Conservation (phyloP, 768 basidiomycete genomes). For the Cyclocybe cylindracea region DNA sequence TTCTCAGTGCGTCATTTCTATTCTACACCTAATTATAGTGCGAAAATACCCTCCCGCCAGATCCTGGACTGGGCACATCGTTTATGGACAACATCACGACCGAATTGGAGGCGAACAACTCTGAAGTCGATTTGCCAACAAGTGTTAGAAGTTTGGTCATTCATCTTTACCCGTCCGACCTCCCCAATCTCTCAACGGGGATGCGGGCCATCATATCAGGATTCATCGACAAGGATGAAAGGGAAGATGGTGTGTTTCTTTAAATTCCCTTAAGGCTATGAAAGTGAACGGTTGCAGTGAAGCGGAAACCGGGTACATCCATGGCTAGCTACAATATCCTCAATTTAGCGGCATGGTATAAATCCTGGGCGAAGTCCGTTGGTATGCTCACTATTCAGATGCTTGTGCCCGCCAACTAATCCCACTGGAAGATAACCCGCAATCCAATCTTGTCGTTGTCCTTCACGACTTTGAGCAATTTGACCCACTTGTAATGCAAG, state of each 20-base stretch:
- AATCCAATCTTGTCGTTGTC: constrained; percentile 53
- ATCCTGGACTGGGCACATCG: constrained; percentile 44
- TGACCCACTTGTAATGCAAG: constrained; percentile 61
- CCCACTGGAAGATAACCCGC: constrained; percentile 5
- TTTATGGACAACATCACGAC: constrained; percentile 47
- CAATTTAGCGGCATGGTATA: constrained; percentile 62
- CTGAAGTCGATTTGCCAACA: constrained; percentile 7
- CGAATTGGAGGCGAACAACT: constrained; percentile 30
- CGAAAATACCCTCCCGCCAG: constrained; percentile 22
- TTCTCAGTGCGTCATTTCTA: constrained; percentile 45
- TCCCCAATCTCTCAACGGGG: constrained; percentile 46
- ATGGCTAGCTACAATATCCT: constrained; percentile 65
- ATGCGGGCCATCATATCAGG: constrained; percentile 59
- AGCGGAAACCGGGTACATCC: constrained; percentile 49
- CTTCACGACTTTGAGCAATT: constrained; percentile 79
- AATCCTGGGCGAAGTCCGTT: constrained; percentile 35
- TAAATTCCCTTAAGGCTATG: neutral
- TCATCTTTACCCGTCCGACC: constrained; percentile 63
- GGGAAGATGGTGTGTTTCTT: constrained; percentile 21
- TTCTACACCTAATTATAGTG: neutral
- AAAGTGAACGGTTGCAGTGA: constrained; percentile 29
- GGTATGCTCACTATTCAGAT: constrained; percentile 24
- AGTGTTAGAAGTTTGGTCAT: constrained; percentile 14
- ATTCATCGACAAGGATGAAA: constrained; percentile 43
- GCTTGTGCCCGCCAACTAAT: neutral